These are phyloP conservation scores for Lasiodiplodia gonubiensis DNA, from an alignment of 2,329 filamentous ascomycete species.

Conservation along the genomic window DNA sequence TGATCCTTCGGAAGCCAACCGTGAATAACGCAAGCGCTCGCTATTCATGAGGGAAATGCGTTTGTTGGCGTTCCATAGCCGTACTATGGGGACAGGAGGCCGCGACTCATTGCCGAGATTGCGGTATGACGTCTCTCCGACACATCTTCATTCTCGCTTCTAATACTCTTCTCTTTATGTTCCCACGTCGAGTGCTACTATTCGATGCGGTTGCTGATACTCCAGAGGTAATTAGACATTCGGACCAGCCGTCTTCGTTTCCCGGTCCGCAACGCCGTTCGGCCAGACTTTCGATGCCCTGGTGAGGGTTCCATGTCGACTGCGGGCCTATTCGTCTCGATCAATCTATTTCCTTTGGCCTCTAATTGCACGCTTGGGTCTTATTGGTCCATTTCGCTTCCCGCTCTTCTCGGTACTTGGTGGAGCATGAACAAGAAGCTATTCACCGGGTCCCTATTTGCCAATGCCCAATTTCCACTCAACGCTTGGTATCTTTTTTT, in stretches of 20 bases:
- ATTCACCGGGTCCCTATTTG: not conserved
- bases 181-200: not conserved
- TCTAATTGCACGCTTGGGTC: constrained; percentile 18
- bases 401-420: constrained; percentile 15
- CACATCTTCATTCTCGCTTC: constrained; percentile 23
- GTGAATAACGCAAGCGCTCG: constrained; percentile 18
- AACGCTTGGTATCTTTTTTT: constrained; percentile 1
- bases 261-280: constrained; percentile 14
- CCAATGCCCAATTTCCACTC: constrained; percentile 15
- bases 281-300: not conserved
- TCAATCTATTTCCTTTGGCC: constrained; percentile 1
- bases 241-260: not conserved
- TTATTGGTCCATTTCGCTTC: constrained; percentile 25
- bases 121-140: constrained; percentile 24
- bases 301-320: not conserved
- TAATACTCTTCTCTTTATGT: constrained; percentile 2
- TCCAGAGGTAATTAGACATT: constrained; percentile 6
- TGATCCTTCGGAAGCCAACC: constrained; percentile 2
- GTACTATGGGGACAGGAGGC: constrained; percentile 10
- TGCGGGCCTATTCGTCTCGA: constrained; percentile 12
- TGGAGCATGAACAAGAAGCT: not conserved
- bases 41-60: constrained; percentile 22
- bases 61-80: not conserved
- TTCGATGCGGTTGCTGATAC: not conserved
- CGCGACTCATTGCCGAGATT: constrained; percentile 24